Evolutionary conservation across 2,329 filamentous ascomycete species (phyloP).

Genomic region (Diplodia scrobiculata): DNA sequence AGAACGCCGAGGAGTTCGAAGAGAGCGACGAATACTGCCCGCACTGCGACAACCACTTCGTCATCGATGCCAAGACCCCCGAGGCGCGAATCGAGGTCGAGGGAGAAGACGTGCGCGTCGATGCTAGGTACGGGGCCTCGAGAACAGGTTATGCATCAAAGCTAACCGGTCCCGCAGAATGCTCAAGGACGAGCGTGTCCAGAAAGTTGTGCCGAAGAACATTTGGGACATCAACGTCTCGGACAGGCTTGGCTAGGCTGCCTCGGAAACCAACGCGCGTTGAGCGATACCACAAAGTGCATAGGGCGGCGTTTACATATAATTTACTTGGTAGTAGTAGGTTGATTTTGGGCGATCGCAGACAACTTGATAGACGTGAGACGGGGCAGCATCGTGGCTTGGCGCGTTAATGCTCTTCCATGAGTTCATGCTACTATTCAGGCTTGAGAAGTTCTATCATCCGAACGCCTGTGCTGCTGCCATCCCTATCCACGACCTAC

Average conservation of each 20-base stretch:
- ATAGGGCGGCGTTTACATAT: constrained; percentile 26
- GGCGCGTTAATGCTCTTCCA: constrained; percentile 12
- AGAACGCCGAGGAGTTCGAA: constrained; percentile 88
- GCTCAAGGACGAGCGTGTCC: constrained; percentile 85
- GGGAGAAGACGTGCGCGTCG: constrained; percentile 83
- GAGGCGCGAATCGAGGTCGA: constrained; percentile 83
- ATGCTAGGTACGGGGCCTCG: constrained; percentile 58
- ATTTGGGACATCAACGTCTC: constrained; percentile 78
- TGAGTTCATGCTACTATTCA: constrained; percentile 15
- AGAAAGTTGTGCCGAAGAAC: constrained; percentile 60
- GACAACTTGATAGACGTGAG: neutral
- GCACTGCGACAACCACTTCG: constrained; percentile 98
- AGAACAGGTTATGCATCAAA: constrained; percentile 29
- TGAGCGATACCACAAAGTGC: constrained; percentile 6
- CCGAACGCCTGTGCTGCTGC: constrained; percentile 4
- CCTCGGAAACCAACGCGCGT: neutral
- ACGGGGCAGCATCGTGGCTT: neutral
- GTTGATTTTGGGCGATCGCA: neutral
- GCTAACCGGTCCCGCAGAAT: constrained; percentile 57
- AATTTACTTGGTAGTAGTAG: constrained; percentile 8
- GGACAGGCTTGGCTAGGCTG: constrained; percentile 69
- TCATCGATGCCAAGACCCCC: constrained; percentile 83
- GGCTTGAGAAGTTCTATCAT: constrained; percentile 12
- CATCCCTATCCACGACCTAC: constrained; percentile 6
- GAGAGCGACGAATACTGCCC: constrained; percentile 98